Evolutionary conservation across 768 basidiomycete genomes (phyloP), one percentile per base, ranked within the genome.

Genomic region (Suillus americanus): DNA sequence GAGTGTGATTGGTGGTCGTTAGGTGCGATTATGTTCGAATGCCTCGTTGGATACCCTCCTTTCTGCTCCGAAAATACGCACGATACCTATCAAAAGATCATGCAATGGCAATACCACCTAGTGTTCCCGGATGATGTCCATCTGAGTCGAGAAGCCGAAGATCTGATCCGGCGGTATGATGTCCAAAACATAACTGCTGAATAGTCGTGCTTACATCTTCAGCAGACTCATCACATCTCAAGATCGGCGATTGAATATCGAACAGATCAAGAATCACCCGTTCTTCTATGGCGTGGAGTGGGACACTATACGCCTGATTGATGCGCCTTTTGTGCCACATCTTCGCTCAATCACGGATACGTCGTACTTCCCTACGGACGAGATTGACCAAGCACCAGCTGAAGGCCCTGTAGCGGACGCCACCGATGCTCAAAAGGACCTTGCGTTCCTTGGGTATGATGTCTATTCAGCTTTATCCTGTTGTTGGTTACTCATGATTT

Each of bases 1-100:
- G 96, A 97, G 77, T 98, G 96, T 72, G 97, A 99, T 77, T 99
- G 96, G 95, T 99, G 97, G 97, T 97, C 96, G 9, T 83, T 99
- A 35, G 97, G 97, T 5, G 94, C 95, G 20, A 98, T 99, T 81
- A 96, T 94, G 91, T 99, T 97, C 75, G 97, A 99, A 78, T 97
- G 92, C 77, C 80, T 99, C 28, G 94, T 99, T 68, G 97, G 97
- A 62, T 99, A 97, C 77, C 95, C 96, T 28, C 95, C 95, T 0
- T 96, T 98, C 81, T 98, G 95, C 77, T 94, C 89, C 3, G 95
- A 99, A 75, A 92, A 91, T 61, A 95, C 97, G 25, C 94, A 97
- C 70, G 97, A 99, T 69, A 98, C 96, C 28, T 99, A 99, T 77
- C 89, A 96, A 72, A 99, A 98, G 79, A 99, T 99, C 68, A 89